Evolutionary conservation across 192 early-diverging fungal genomes (phyloP).

Genomic region (Umbelopsis vinacea): DNA sequence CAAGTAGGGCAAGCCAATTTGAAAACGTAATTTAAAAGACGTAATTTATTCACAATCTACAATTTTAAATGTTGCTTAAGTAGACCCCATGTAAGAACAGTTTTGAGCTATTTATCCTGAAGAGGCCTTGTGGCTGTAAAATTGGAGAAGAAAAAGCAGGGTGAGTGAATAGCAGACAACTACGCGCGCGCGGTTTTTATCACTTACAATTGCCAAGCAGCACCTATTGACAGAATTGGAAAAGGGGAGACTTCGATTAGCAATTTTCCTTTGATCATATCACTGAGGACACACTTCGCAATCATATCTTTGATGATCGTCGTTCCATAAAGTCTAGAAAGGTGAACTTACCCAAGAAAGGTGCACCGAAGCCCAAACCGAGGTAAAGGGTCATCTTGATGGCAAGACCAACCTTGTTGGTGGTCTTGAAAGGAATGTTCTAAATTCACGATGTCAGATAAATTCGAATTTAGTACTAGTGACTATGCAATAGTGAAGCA

Average conservation of each 20-base stretch:
- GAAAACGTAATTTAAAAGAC: neutral
- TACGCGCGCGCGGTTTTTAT: neutral
- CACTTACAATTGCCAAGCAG: constrained; percentile 48
- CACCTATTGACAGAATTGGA: constrained; percentile 25
- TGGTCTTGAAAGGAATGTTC: constrained; percentile 66
- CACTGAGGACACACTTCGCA: too few species aligned
- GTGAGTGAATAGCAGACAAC: constrained; percentile 14
- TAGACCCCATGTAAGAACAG: constrained; percentile 1
- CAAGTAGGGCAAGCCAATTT: neutral
- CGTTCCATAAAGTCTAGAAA: neutral
- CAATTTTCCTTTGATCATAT: too few species aligned
- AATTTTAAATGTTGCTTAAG: constrained; percentile 8
- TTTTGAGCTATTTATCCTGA: neutral
- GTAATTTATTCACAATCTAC: constrained; percentile 26
- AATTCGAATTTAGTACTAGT: too few species aligned
- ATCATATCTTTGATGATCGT: neutral
- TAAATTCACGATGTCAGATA: constrained; percentile 23
- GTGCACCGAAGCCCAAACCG: constrained; percentile 57
- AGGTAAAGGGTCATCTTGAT: constrained; percentile 54
- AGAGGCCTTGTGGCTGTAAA: constrained; percentile 40
- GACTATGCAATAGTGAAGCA: too few species aligned
- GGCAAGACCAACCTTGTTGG: constrained; percentile 60
- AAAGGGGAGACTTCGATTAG: neutral
- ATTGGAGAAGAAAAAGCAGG: neutral
- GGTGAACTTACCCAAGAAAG: constrained; percentile 52